phyloP scores from a whole-genome alignment of 495 filamentous ascomycete genomes.

The Hypoxylon perforatum region DNA sequence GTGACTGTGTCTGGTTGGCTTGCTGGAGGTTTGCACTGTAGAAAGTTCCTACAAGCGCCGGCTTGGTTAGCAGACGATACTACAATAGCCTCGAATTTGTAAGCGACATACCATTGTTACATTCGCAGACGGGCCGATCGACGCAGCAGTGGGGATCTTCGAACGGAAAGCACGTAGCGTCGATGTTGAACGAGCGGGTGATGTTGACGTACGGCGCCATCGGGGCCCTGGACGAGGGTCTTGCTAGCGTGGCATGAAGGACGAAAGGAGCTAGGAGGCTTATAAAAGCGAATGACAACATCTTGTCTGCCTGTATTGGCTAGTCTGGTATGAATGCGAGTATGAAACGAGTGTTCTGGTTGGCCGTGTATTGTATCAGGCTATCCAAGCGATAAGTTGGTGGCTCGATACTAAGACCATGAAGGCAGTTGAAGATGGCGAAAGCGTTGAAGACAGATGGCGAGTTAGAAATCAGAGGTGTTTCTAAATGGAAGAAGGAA shows the following conservation, averaged over 20 bases:
- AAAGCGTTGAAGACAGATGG: background rate
- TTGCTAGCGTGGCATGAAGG: slow-evolving; percentile 5
- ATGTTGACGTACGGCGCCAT: slow-evolving; percentile 14
- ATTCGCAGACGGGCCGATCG: slow-evolving; percentile 33
- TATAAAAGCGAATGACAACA: slow-evolving; percentile 22
- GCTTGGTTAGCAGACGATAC: background rate
- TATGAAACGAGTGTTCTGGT: slow-evolving; percentile 26
- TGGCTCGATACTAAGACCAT: background rate
- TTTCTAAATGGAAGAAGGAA: background rate
- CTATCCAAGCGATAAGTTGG: background rate
- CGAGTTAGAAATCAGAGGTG: background rate
- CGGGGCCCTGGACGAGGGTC: slow-evolving; percentile 3
- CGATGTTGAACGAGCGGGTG: slow-evolving; percentile 2
- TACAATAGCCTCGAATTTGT: background rate
- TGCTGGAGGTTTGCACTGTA: slow-evolving; percentile 28
- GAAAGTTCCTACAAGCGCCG: slow-evolving; percentile 31
- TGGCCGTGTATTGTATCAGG: background rate
- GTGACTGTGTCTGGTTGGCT: slow-evolving; percentile 14
- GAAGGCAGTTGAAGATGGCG: background rate
- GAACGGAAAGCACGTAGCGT: slow-evolving; percentile 36
- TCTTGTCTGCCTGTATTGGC: slow-evolving; percentile 6
- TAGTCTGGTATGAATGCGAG: background rate
- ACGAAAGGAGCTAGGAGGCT: slow-evolving; percentile 17
- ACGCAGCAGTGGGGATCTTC: slow-evolving; percentile 42
- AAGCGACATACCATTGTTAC: slow-evolving; percentile 29